Evolutionary conservation across 176 grass and related monocot species (phyloP), one percentile per base, ranked within the genome.

Genomic region (Aegilops tauschii): DNA sequence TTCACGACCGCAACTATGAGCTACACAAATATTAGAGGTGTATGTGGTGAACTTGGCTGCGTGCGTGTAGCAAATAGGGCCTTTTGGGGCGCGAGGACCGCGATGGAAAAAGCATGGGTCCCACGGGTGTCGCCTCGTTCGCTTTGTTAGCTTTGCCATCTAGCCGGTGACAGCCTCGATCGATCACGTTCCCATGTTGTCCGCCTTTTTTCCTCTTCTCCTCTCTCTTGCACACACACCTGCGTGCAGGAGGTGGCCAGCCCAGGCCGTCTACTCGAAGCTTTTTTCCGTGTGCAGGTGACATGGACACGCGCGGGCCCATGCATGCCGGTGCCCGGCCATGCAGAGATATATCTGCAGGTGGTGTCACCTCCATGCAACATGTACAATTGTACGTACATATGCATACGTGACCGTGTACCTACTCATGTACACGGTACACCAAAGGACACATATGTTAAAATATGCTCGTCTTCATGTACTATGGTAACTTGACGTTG

Each of bases 161-260:
- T 54, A 54, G 50, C 23, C 70, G n/a, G 39, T 79, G 77, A 64
- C 77, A 63, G 59, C 77, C 58, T 79, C 58, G 14, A 63, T 80
- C 58, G 37, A 62, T 80, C 59, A 59, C 54, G 54, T 59, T 59
- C 54, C 54, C 54, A 29, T 65, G 59, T 65, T 65, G n/a, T 65
- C 63, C 9, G 78, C 78, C 59, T 80, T 65, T 30, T 25, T 37
- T 27, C n/a, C 8, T 73, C 36, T 23, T 59, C 54, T 9, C 54
- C 54, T 59, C 18, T 59, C 54, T 59, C 18, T 21, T 59, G 13
- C 52, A 35, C 59, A 62, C 59, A 18, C 61, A 62, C n/a, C 61
- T 44, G 39, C 58, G 7, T 23, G 56, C 58, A 61, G 50, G 50
- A 20, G 20, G 14, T 8, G 61, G 61, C 6, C 21, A 61, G 21